Evolutionary conservation across 495 filamentous ascomycete genomes (phyloP).

Genomic region (Aspergillus mulundensis): DNA sequence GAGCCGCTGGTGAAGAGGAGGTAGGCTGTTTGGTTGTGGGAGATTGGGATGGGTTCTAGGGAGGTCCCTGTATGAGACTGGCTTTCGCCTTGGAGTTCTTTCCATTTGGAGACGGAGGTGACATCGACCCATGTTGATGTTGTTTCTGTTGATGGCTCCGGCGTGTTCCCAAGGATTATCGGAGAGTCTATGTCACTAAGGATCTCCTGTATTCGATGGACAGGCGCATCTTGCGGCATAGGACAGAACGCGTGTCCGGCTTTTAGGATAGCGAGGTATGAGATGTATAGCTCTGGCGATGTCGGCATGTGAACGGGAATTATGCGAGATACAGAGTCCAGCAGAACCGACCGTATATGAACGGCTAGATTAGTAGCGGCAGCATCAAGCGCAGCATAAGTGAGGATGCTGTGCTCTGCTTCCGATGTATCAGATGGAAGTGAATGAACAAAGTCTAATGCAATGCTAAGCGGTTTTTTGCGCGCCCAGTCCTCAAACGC

Average conservation of each 20-base stretch:
- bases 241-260: constrained; percentile 76
- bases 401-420: constrained; percentile 22
- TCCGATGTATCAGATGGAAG: constrained; percentile 10
- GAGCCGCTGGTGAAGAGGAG: constrained; percentile 86
- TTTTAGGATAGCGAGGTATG: constrained; percentile 66
- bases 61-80: background rate
- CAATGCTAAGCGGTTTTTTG: constrained; percentile 20
- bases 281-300: constrained; percentile 63
- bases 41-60: constrained; percentile 10
- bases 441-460: constrained; percentile 27
- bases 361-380: constrained; percentile 21
- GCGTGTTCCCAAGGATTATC: constrained; percentile 42
- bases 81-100: constrained; percentile 6
- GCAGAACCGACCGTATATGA: constrained; percentile 16
- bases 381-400: constrained; percentile 21
- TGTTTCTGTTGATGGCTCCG: constrained; percentile 9
- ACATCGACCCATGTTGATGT: constrained; percentile 25
- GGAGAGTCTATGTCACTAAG: constrained; percentile 56
- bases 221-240: constrained; percentile 64
- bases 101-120: constrained; percentile 19
- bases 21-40: constrained; percentile 58
- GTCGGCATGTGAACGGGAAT: constrained; percentile 70
- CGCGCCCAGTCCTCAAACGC: constrained; percentile 25
- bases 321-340: constrained; percentile 28
- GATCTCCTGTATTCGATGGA: constrained; percentile 67